phyloP scores from a whole-genome alignment of 2,329 filamentous ascomycete genomes.

The Venturia asperata region DNA sequence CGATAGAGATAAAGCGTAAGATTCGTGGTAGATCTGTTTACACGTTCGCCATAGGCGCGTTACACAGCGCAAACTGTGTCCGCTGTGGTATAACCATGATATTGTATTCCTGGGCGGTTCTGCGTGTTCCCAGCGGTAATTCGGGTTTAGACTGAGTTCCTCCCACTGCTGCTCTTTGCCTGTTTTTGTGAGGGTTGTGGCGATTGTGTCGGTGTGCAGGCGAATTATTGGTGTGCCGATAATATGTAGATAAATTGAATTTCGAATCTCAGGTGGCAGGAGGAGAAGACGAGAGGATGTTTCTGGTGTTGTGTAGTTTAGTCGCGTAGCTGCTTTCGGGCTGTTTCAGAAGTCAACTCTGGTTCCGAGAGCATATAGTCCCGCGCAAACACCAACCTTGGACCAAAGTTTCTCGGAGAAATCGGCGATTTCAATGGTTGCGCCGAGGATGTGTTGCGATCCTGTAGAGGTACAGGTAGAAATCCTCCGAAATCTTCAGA shows the following conservation, averaged over 20 bases:
- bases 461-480: neutral
- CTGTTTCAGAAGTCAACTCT: neutral
- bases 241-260: neutral
- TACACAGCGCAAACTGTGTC: neutral
- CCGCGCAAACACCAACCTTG: neutral
- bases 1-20: neutral
- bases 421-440: neutral
- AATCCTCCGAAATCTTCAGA: neutral
- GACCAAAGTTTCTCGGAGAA: neutral
- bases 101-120: neutral
- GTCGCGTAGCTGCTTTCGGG: neutral
- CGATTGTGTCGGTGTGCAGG: neutral
- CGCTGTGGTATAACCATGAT: slow-evolving; percentile 1
- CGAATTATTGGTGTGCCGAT: neutral
- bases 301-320: neutral
- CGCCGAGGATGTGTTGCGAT: neutral
- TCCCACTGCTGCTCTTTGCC: neutral
- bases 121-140: neutral
- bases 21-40: slow-evolving; percentile 4
- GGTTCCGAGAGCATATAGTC: neutral
- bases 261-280: neutral
- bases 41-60: slow-evolving; percentile 1
- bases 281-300: neutral
- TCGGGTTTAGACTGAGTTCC: neutral
- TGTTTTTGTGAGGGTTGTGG: neutral